These are phyloP conservation scores for Fraxinus paxiana DNA, from an alignment of 305 asterid genomes.

Conservation along the genomic window DNA sequence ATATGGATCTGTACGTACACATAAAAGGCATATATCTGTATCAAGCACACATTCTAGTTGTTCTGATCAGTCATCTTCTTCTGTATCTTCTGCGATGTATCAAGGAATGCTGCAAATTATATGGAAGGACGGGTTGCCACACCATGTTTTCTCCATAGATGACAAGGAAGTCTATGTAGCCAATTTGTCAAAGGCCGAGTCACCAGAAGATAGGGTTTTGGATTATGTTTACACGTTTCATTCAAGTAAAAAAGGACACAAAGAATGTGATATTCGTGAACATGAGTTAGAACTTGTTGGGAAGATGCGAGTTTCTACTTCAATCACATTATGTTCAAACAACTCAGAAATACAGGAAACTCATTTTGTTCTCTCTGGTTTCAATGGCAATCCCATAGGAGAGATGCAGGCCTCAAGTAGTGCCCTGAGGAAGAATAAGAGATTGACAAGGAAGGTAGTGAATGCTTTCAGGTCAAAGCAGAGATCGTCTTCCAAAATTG, in stretches of 20 bases:
- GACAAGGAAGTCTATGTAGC: slow-evolving; percentile 69
- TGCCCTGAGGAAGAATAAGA: slow-evolving; percentile 39
- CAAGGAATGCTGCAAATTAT: slow-evolving; percentile 81
- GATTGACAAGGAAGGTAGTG: slow-evolving; percentile 48
- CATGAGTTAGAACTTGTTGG: slow-evolving; percentile 47
- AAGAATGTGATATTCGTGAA: slow-evolving; percentile 36
- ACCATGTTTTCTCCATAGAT: slow-evolving; percentile 64
- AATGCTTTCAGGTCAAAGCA: slow-evolving; percentile 50
- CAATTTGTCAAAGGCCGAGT: slow-evolving; percentile 43
- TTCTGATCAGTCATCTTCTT: slow-evolving; percentile 60
- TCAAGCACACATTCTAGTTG: slow-evolving; percentile 62
- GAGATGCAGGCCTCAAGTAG: slow-evolving; percentile 40
- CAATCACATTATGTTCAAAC: slow-evolving; percentile 42
- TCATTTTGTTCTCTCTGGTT: slow-evolving; percentile 51
- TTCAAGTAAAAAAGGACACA: slow-evolving; percentile 41
- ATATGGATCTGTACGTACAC: slow-evolving; percentile 26
- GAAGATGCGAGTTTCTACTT: slow-evolving; percentile 70
- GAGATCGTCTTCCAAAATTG: slow-evolving; percentile 39
- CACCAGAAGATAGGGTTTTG: slow-evolving; percentile 44
- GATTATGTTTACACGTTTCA: slow-evolving; percentile 72
- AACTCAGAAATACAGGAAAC: slow-evolving; percentile 58
- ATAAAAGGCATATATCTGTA: slow-evolving; percentile 47
- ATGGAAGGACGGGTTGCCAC: slow-evolving; percentile 67
- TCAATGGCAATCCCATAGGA: slow-evolving; percentile 30
- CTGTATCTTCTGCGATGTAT: slow-evolving; percentile 38